Conservation (phyloP, 176 grass and related monocot species). For the Sorghum bicolor region DNA sequence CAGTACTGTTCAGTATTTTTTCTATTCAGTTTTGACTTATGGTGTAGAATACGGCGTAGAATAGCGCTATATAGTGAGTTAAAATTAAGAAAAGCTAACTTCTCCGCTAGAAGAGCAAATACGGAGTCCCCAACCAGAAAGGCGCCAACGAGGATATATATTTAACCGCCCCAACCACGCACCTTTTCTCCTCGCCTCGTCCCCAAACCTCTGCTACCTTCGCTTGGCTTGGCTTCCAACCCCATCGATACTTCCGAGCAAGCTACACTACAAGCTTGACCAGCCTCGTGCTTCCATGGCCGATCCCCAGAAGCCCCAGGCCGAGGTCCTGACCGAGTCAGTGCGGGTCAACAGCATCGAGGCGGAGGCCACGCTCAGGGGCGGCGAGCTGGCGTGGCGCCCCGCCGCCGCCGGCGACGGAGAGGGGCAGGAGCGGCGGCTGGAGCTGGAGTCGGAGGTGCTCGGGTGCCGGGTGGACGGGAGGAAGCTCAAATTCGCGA, state of each 20-base stretch:
- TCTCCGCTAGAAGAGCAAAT: too few relatives aligned
- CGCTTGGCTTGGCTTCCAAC: background rate
- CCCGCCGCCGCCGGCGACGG: slow-evolving; percentile 2
- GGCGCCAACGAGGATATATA: slow-evolving; percentile 27
- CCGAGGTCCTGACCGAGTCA: background rate
- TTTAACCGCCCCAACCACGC: slow-evolving; percentile 15
- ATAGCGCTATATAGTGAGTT: too few relatives aligned
- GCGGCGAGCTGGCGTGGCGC: slow-evolving; percentile 64
- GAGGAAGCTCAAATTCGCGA: slow-evolving; percentile 36
- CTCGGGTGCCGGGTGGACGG: slow-evolving; percentile 57
- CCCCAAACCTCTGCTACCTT: slow-evolving; percentile 4
- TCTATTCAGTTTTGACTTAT: too few relatives aligned
- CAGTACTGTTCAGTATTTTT: too few relatives aligned
- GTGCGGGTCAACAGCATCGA: slow-evolving; percentile 44
- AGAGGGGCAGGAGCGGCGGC: slow-evolving; percentile 9
- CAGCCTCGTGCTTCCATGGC: slow-evolving; percentile 30
- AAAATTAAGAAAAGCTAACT: too few relatives aligned
- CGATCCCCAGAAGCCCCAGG: slow-evolving; percentile 7
- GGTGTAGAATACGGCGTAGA: too few relatives aligned
- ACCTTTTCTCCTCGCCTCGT: background rate
- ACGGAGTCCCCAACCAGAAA: background rate
- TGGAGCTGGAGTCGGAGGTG: slow-evolving; percentile 63
- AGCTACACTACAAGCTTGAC: background rate
- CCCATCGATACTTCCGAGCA: slow-evolving; percentile 9
- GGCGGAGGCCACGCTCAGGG: slow-evolving; percentile 48